These are phyloP conservation scores for Barnettozyma pratensis DNA, from an alignment of 805 yeast species.

Conservation along the genomic window DNA sequence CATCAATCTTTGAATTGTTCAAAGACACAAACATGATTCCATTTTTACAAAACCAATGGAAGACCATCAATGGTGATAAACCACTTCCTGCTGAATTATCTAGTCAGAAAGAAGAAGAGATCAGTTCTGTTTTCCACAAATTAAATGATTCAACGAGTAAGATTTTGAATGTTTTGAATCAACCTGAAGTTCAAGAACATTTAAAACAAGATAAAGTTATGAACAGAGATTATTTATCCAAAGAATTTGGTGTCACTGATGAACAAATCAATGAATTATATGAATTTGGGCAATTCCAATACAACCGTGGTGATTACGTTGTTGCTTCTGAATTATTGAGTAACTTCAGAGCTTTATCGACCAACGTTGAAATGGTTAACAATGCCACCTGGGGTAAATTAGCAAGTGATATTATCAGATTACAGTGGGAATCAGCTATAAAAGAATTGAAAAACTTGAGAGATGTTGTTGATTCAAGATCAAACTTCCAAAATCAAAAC, in stretches of 20 bases:
- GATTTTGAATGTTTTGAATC: conserved; percentile 40
- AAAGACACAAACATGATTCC: conserved; percentile 54
- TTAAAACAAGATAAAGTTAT: conserved; percentile 51
- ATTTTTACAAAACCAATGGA: conserved; percentile 42
- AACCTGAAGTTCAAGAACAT: conserved; percentile 46
- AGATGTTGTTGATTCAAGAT: conserved; percentile 53
- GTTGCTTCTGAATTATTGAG: conserved; percentile 54
- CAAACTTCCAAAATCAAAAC: conserved; percentile 40
- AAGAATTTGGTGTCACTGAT: conserved; percentile 41
- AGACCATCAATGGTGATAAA: conserved; percentile 34
- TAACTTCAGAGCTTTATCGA: conserved; percentile 52
- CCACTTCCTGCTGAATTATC: conserved; percentile 37
- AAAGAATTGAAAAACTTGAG: conserved; percentile 51
- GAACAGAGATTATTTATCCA: conserved; percentile 42
- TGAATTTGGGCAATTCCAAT: conserved; percentile 57
- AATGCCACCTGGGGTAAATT: conserved; percentile 67
- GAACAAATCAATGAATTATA: conserved; percentile 46
- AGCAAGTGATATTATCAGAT: conserved; percentile 53
- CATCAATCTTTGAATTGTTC: conserved; percentile 46
- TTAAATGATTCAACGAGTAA: conserved; percentile 39
- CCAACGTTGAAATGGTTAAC: conserved; percentile 42
- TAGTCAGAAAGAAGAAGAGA: conserved; percentile 35
- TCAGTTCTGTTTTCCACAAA: conserved; percentile 24
- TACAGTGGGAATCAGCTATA: conserved; percentile 47
- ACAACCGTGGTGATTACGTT: conserved; percentile 57